phyloP scores from a whole-genome alignment of 2,329 filamentous ascomycete genomes.

The Alternaria atra region DNA sequence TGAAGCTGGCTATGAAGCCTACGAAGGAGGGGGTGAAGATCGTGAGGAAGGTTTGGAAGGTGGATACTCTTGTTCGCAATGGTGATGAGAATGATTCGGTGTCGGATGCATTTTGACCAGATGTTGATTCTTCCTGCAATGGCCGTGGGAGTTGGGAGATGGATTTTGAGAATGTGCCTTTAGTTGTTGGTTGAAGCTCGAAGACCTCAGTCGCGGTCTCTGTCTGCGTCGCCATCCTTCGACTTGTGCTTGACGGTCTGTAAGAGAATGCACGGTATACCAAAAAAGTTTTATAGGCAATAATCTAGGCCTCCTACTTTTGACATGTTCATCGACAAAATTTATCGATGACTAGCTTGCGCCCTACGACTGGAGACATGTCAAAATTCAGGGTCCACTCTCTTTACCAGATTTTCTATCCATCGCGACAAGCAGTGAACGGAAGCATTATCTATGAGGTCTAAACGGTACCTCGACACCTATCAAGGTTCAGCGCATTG shows the following conservation, averaged over 20 bases:
- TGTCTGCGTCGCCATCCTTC: constrained; percentile 9
- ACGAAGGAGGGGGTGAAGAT: constrained; percentile 28
- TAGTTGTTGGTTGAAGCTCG: constrained; percentile 8
- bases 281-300: background rate
- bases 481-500: background rate
- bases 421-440: background rate
- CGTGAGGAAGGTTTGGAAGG: constrained; percentile 10
- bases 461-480: background rate
- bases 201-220: background rate
- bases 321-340: background rate
- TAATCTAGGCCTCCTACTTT: background rate
- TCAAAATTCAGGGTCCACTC: background rate
- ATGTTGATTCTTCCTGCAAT: background rate
- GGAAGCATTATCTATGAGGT: background rate
- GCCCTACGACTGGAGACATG: background rate
- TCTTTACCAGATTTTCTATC: background rate
- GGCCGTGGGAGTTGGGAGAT: background rate
- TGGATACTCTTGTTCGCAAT: background rate
- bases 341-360: background rate
- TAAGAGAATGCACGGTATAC: background rate
- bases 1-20: constrained; percentile 41
- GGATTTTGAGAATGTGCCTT: background rate
- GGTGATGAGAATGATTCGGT: constrained; percentile 1
- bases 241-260: too few relatives aligned
- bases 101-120: background rate